Conservation (phyloP, 768 basidiomycete species). For the Daedaleopsis sinensis region DNA sequence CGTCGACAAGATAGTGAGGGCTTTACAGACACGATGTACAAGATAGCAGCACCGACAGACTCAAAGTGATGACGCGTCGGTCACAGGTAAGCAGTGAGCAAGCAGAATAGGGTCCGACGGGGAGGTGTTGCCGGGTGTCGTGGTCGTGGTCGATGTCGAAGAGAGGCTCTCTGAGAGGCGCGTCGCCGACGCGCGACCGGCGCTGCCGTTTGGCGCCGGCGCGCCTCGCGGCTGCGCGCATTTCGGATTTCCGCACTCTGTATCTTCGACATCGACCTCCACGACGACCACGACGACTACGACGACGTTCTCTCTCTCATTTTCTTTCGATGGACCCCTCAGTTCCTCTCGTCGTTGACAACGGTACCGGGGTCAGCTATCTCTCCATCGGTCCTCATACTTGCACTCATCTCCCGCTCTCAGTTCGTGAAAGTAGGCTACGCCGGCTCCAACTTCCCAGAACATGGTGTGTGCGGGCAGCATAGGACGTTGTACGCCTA, state of each 20-base stretch:
- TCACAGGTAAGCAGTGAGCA: neutral
- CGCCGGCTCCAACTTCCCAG: slow-evolving; percentile 68
- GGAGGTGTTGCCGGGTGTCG: neutral
- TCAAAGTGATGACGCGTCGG: neutral
- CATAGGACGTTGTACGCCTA: neutral
- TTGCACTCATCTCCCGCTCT: slow-evolving; percentile 6
- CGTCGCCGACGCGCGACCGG: neutral
- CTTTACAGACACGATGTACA: too few relatives aligned
- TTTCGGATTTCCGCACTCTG: neutral
- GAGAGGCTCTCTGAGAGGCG: neutral
- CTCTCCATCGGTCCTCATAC: neutral
- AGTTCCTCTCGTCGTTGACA: slow-evolving; percentile 58
- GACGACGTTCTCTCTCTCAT: slow-evolving; percentile 13
- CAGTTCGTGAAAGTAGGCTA: slow-evolving; percentile 70
- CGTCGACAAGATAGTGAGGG: too few relatives aligned
- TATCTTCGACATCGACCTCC: slow-evolving; percentile 17
- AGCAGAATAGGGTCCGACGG: neutral
- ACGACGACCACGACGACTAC: slow-evolving; percentile 6
- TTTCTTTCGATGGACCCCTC: slow-evolving; percentile 37
- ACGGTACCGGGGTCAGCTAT: slow-evolving; percentile 60
- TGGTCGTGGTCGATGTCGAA: neutral
- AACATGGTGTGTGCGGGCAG: slow-evolving; percentile 45
- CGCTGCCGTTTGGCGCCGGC: neutral
- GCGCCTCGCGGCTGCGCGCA: slow-evolving; percentile 1
- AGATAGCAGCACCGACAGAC: too few relatives aligned